Evolutionary conservation across 2,329 filamentous ascomycete species (phyloP).

Genomic region (Ophiostoma sp.): DNA sequence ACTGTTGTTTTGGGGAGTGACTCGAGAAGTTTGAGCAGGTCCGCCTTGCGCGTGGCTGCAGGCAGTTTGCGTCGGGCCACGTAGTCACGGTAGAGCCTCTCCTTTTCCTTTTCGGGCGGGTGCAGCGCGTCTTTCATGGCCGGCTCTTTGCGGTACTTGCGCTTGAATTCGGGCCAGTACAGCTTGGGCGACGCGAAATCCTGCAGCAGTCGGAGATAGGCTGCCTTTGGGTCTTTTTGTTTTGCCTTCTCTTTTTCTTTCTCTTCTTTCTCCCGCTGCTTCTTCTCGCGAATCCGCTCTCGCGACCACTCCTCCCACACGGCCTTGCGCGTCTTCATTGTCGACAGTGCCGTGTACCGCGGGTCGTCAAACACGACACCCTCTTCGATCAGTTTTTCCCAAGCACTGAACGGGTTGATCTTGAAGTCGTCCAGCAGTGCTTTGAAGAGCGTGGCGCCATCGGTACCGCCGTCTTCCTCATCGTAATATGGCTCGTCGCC

Average conservation of each 20-base stretch:
- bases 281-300: constrained; percentile 68
- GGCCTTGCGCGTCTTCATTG: constrained; percentile 74
- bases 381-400: constrained; percentile 84
- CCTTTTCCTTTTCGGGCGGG: constrained; percentile 64
- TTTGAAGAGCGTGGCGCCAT: constrained; percentile 72
- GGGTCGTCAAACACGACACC: constrained; percentile 76
- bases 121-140: constrained; percentile 71
- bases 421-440: constrained; percentile 77
- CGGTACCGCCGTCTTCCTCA: constrained; percentile 70
- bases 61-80: constrained; percentile 62
- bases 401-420: constrained; percentile 83
- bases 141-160: constrained; percentile 78
- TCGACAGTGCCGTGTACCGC: constrained; percentile 77
- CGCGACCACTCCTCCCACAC: constrained; percentile 80
- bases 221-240: constrained; percentile 78
- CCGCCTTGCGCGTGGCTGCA: constrained; percentile 60
- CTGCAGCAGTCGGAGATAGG: constrained; percentile 76
- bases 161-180: constrained; percentile 95
- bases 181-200: constrained; percentile 81
- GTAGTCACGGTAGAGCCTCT: constrained; percentile 74
- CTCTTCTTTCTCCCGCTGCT: constrained; percentile 42
- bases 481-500: constrained; percentile 85
- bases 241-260: constrained; percentile 37
- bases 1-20: constrained; percentile 53
- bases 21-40: constrained; percentile 61